Base-by-base conservation (phyloP, 2,329 filamentous ascomycete genomes). In the Epichloe gansuensis region DNA sequence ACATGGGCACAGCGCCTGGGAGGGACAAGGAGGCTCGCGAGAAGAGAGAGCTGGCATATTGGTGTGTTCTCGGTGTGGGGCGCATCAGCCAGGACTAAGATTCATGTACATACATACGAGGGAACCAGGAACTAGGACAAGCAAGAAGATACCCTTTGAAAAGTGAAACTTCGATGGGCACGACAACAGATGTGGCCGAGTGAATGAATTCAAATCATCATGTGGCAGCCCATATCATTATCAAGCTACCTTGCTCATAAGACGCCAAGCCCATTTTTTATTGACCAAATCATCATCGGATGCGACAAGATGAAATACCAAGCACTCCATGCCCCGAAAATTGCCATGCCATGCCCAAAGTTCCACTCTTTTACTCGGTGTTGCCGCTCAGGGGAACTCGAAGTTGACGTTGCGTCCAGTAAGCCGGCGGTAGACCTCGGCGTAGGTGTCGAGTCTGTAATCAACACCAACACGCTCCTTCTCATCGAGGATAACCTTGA, bases 391-490 rank as follows among this genome's bases (percentile, higher is more conserved):
- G 87, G 68, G 93, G 85, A 98, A 98, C 85, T 98, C 93, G 72
- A 98, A 98, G 76, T 85, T 83, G 72, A 97, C 93, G 72, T 83
- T 83, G 77, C 94, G 93, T 76, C 93, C 93, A 59, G 93, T 98
- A 71, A 98, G 81, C 69, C 89, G 86, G 76, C 90, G 89, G 88
- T 98, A 98, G 72, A 98, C 93, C 85, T 98, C 93, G 62, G 89
- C 88, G 83, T 98, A 98, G 73, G 91, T 96, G 78, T 98, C 93
- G 67, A 98, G 88, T 74, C 93, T 85, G 87, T 97, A 96, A 83
- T 98, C 93, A 67, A 98, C 91, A 74, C 91, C 90, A 70, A 91
- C 91, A 68, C 91, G 88, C 88, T 98, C 93, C 89, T 98, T 98
- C 88, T 97, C 93, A 76, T 98, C 93, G 57, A 98, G 85, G 71